Conservation (phyloP, 306 rosid species). For the Cicer chorassanicum region DNA sequence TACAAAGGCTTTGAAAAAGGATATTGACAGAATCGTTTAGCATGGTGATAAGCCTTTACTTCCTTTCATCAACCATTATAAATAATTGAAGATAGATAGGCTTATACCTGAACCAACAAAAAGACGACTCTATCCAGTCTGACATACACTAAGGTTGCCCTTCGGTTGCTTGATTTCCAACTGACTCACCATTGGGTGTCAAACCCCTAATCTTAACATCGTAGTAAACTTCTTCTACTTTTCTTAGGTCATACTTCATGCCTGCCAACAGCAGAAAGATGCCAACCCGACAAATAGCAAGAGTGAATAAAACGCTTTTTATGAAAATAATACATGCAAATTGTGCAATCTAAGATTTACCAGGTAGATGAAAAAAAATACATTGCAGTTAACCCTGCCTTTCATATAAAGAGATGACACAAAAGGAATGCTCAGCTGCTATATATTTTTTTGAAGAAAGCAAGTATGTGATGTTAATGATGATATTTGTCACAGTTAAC, state of each 20-base stretch:
- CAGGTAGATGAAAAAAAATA: not conserved
- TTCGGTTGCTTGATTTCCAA: slow-evolving; percentile 50
- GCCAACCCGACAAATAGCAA: slow-evolving; percentile 18
- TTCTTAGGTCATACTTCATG: slow-evolving; percentile 90
- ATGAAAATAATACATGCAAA: slow-evolving; percentile 21
- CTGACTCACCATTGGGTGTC: slow-evolving; percentile 56
- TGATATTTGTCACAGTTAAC: not conserved
- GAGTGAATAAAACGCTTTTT: not conserved
- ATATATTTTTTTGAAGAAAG: slow-evolving; percentile 19
- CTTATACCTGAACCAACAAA: slow-evolving; percentile 14
- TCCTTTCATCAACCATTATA: slow-evolving; percentile 33
- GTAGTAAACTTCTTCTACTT: slow-evolving; percentile 90
- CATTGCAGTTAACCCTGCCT: not conserved
- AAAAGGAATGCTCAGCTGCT: slow-evolving; percentile 1
- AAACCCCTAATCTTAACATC: slow-evolving; percentile 95
- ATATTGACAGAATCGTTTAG: slow-evolving; percentile 3
- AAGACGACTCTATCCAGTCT: slow-evolving; percentile 9
- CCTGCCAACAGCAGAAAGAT: slow-evolving; percentile 56
- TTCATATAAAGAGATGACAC: not conserved
- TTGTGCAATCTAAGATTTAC: not conserved
- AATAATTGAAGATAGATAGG: slow-evolving; percentile 34
- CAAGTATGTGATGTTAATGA: not conserved
- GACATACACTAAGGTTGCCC: slow-evolving; percentile 41
- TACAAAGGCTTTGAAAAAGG: slow-evolving; percentile 10
- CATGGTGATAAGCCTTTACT: slow-evolving; percentile 3